These are phyloP conservation scores for Prunella vulgaris DNA, from an alignment of 257 asterid species.

Conservation along the genomic window DNA sequence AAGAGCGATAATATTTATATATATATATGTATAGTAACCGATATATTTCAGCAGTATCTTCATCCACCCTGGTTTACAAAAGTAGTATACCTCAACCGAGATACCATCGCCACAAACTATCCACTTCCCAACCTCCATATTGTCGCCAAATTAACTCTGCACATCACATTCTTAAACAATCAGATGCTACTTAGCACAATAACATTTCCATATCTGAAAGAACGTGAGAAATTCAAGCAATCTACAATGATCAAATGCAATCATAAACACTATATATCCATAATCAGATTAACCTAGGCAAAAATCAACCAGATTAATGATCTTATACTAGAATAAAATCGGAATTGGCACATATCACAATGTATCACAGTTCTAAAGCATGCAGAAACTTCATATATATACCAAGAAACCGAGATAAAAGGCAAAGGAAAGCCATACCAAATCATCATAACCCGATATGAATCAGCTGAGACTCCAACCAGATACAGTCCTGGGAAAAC, in stretches of 20 bases:
- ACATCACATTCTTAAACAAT: conserved; percentile 16
- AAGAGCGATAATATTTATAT: background rate
- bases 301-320: background rate
- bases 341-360: background rate
- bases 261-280: background rate
- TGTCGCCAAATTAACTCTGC: conserved; percentile 28
- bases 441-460: conserved; percentile 44
- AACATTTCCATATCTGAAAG: background rate
- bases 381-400: conserved; percentile 3
- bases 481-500: conserved; percentile 65
- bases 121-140: conserved; percentile 11
- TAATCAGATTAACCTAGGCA: background rate
- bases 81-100: conserved; percentile 20
- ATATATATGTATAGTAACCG: conserved; percentile 14
- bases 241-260: background rate
- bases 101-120: conserved; percentile 4
- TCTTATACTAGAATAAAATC: no score
- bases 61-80: conserved; percentile 20
- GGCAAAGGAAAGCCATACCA: conserved; percentile 38
- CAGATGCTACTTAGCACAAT: conserved; percentile 8
- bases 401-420: background rate
- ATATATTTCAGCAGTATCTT: conserved; percentile 27
- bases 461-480: conserved; percentile 64
- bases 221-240: background rate
- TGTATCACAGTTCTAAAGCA: background rate